A percentile compares a stretch with the other conserved stretches of the same genome.
phyloP scores from a whole-genome alignment of 108 stramenopile genomes.

The Epithemia pelagica region DNA sequence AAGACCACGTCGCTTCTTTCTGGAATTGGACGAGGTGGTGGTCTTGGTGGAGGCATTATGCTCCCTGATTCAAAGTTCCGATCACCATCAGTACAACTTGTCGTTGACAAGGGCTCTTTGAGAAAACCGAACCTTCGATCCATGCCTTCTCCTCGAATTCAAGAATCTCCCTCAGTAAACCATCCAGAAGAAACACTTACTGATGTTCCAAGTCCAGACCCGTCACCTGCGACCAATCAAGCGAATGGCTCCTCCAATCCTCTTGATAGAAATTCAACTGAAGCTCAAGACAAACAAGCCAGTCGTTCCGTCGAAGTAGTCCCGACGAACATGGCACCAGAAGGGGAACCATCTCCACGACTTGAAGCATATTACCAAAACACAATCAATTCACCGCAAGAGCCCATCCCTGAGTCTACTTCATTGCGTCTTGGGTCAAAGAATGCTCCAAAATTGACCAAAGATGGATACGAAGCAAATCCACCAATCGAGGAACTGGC shows the following conservation, averaged over 20 bases:
- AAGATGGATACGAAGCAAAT: slow-evolving; percentile 69
- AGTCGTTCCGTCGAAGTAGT: not conserved
- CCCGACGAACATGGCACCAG: not conserved
- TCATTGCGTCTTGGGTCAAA: not conserved
- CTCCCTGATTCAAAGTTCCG: slow-evolving; percentile 48
- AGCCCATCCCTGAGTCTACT: not conserved
- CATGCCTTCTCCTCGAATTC: slow-evolving; percentile 19
- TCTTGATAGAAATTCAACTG: not conserved
- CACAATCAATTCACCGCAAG: not conserved
- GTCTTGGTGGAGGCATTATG: slow-evolving; percentile 15
- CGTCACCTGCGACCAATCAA: not conserved
- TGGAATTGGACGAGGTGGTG: slow-evolving; percentile 3
- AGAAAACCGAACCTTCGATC: slow-evolving; percentile 48
- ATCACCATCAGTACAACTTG: slow-evolving; percentile 44
- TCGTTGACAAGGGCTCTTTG: slow-evolving; percentile 47
- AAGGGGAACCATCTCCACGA: no score
- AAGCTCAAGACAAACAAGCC: not conserved
- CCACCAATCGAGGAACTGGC: slow-evolving; percentile 59
- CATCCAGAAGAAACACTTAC: not conserved
- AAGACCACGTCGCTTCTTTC: slow-evolving; percentile 1
- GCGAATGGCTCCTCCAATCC: not conserved
- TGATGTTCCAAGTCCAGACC: not conserved
- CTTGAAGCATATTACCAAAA: not conserved
- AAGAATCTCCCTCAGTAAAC: not conserved
- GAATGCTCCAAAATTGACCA: slow-evolving; percentile 36